Evolutionary conservation across 2,329 filamentous ascomycete genomes (phyloP).

Genomic region (Cytospora piceae): DNA sequence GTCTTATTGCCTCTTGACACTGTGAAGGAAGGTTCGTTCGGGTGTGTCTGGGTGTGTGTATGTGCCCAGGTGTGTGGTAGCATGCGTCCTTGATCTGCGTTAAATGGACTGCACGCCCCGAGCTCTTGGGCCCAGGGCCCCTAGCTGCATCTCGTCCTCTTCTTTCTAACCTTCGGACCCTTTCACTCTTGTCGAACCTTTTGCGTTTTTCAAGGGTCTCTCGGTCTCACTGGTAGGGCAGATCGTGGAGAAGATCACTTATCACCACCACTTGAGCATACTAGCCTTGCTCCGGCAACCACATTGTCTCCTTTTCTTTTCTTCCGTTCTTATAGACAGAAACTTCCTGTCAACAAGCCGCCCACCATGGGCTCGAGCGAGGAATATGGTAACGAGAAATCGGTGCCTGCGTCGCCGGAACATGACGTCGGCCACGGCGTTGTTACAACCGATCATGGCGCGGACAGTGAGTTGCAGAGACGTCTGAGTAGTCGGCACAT

Average conservation of each 20-base stretch:
- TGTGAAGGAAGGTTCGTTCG: neutral
- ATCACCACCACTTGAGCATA: neutral
- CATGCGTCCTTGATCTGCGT: slow-evolving; percentile 8
- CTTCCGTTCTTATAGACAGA: neutral
- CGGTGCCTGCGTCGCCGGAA: slow-evolving; percentile 18
- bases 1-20: neutral
- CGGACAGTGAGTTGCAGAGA: slow-evolving; percentile 40
- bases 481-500: slow-evolving; percentile 50
- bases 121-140: slow-evolving; percentile 8
- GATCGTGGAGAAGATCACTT: neutral
- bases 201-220: neutral
- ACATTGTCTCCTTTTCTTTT: neutral
- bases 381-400: slow-evolving; percentile 24
- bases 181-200: neutral
- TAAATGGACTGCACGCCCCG: slow-evolving; percentile 26
- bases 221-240: neutral
- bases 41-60: neutral
- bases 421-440: slow-evolving; percentile 8
- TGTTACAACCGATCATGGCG: slow-evolving; percentile 25
- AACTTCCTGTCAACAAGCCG: neutral
- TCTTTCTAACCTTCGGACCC: neutral
- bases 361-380: slow-evolving; percentile 26
- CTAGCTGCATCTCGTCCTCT: slow-evolving; percentile 6
- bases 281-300: neutral
- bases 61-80: neutral